A percentile compares a stretch with the other conserved stretches of the same genome.
phyloP scores from a whole-genome alignment of 306 rosid species.

The Gleditsia sinensis region DNA sequence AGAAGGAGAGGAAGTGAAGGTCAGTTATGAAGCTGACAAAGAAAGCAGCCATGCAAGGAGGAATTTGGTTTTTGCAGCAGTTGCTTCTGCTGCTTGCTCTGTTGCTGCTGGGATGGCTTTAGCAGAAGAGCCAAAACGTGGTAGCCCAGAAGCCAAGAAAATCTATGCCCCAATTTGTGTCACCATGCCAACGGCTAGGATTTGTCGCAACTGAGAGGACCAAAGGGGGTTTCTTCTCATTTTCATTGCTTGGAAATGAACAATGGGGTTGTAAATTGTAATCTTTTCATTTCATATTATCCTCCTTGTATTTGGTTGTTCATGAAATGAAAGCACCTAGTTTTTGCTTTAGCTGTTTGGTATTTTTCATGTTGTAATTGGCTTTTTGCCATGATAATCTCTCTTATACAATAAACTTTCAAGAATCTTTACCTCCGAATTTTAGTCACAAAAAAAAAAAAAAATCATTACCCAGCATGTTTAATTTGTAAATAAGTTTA shows the following conservation, averaged over 20 bases:
- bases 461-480: too few species aligned
- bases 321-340: background rate
- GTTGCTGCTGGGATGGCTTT: slow-evolving; percentile 32
- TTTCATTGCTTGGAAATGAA: slow-evolving; percentile 1
- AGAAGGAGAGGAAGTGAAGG: slow-evolving; percentile 28
- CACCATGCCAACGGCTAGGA: slow-evolving; percentile 53
- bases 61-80: slow-evolving; percentile 41
- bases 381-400: too few species aligned
- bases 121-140: slow-evolving; percentile 46
- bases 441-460: too few species aligned
- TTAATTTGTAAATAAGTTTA: too few species aligned
- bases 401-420: too few species aligned
- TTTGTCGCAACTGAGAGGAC: slow-evolving; percentile 43
- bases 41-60: slow-evolving; percentile 45
- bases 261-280: slow-evolving; percentile 7
- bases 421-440: too few species aligned
- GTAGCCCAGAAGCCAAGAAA: slow-evolving; percentile 53
- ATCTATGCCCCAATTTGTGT: slow-evolving; percentile 55
- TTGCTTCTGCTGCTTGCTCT: slow-evolving; percentile 36
- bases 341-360: slow-evolving; percentile 13
- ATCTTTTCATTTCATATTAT: slow-evolving; percentile 15
- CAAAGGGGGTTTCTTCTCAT: background rate
- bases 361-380: too few species aligned
- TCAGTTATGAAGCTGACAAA: slow-evolving; percentile 26
- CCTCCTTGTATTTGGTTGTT: slow-evolving; percentile 24